These are phyloP conservation scores for Phalaenopsis equestris DNA, from an alignment of 106 monocot species.

Conservation along the genomic window DNA sequence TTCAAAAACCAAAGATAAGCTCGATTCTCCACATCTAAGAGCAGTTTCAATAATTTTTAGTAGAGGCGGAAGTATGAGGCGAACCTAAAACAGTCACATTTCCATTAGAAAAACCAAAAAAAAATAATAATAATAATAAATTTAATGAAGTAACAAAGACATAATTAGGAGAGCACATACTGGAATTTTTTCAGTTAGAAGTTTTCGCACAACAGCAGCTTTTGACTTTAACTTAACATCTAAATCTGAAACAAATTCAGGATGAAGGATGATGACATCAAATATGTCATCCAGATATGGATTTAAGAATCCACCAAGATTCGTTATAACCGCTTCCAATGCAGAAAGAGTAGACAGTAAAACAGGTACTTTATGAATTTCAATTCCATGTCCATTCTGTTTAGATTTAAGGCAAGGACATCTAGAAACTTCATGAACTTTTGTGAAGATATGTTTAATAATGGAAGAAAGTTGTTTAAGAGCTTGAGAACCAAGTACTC, in stretches of 20 bases:
- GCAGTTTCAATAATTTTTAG: constrained; percentile 46
- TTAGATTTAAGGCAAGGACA: constrained; percentile 17
- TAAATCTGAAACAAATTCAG: constrained; percentile 38
- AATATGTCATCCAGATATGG: constrained; percentile 81
- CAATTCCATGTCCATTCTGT: constrained; percentile 15
- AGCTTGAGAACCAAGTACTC: constrained; percentile 75
- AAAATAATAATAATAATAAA: constrained; percentile 2
- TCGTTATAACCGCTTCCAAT: constrained; percentile 58
- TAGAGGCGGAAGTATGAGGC: constrained; percentile 63
- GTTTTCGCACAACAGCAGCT: constrained; percentile 56
- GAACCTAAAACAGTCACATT: constrained; percentile 57
- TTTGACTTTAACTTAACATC: constrained; percentile 50
- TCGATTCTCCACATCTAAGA: constrained; percentile 57
- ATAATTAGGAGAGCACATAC: constrained; percentile 34
- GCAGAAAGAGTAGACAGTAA: constrained; percentile 32
- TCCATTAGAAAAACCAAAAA: constrained; percentile 9
- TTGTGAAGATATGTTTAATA: constrained; percentile 54
- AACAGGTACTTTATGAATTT: constrained; percentile 18
- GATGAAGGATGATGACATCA: constrained; percentile 60
- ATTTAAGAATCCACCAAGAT: constrained; percentile 74
- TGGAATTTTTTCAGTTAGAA: constrained; percentile 68
- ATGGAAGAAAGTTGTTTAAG: constrained; percentile 59
- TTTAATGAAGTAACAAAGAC: background rate
- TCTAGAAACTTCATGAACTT: constrained; percentile 24
- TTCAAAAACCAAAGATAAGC: constrained; percentile 66